Base-by-base conservation (phyloP, 2,329 filamentous ascomycete genomes). In the Colletotrichum scovillei region DNA sequence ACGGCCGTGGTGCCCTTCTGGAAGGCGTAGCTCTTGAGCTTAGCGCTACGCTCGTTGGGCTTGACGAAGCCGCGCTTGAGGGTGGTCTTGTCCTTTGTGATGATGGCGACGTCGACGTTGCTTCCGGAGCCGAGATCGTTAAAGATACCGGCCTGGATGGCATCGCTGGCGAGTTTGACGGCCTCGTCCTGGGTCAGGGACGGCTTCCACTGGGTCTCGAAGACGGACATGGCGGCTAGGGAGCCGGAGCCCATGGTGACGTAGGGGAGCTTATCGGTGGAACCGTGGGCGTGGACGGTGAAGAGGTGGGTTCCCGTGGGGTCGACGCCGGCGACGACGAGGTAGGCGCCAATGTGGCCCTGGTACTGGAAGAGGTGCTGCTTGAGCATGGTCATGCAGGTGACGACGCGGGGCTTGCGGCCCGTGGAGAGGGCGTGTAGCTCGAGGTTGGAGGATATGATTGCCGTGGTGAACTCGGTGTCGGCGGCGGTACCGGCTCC, bases 321-420 rank as follows among this genome's bases (percentile, higher is more conserved):
- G 83, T 99, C 97, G 81, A 97, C 95, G 77, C 97, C 97, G 49
- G 97, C 97, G 72, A 99, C 94, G 77, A 99, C 97, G 72, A 99
- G 92, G 85, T 99, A 99, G 76, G 97, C 97, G 78, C 97, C 97
- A 78, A 99, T 98, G 87, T 99, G 91, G 78, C 97, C 97, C 84
- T 99, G 97, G 89, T 99, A 94, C 79, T 94, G 92, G 93, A 99
- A 99, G 75, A 99, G 94, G 84, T 99, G 97, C 87, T 99, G 97
- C 89, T 99, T 99, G 77, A 99, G 92, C 88, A 99, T 93, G 64
- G 97, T 99, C 97, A 99, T 99, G 89, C 95, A 97, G 75, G 97
- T 99, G 78, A 98, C 95, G 78, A 99, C 97, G 82, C 97, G 95
- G 74, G 97, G 96, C 85, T 97, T 95, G 83, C 97, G 96, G 84